These are phyloP conservation scores for Oenanthe javanica DNA, from an alignment of 140 eudicot genomes.

Conservation along the genomic window DNA sequence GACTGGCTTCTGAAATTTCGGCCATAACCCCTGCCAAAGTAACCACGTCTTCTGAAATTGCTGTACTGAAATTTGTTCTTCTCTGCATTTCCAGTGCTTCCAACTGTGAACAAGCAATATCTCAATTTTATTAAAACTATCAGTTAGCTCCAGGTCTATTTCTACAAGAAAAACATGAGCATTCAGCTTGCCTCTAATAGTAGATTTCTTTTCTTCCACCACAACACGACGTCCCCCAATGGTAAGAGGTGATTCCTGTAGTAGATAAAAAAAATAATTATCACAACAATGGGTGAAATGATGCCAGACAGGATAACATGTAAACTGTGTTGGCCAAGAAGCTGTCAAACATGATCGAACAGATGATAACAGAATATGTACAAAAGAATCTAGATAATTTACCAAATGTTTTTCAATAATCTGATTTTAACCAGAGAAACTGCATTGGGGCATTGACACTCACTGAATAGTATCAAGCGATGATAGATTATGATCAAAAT, in stretches of 20 bases:
- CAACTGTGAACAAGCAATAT: conserved; percentile 31
- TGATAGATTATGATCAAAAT: not conserved
- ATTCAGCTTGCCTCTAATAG: conserved; percentile 50
- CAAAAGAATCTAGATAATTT: not conserved
- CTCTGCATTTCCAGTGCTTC: conserved; percentile 42
- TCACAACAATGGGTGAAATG: not conserved
- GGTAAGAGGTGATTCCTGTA: conserved; percentile 66
- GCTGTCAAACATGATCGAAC: not conserved
- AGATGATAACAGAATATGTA: not conserved
- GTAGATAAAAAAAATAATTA: not conserved
- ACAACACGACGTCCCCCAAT: conserved; percentile 52
- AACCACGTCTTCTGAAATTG: conserved; percentile 48
- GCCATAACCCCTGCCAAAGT: conserved; percentile 52
- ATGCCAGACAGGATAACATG: not conserved
- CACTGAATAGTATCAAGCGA: not conserved
- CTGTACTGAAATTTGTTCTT: conserved; percentile 41
- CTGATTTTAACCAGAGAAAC: not conserved
- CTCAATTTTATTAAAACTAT: not conserved
- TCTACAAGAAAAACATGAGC: not conserved
- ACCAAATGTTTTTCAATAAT: not conserved
- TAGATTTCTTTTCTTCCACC: conserved; percentile 64
- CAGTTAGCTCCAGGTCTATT: not conserved
- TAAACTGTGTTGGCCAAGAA: not conserved
- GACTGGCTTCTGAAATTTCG: conserved; percentile 31
- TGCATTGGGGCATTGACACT: not conserved